A percentile compares a stretch with the other conserved stretches of the same genome.
These are phyloP conservation scores for Harrya chromipes DNA, from an alignment of 768 basidiomycete genomes.

Conservation along the genomic window DNA sequence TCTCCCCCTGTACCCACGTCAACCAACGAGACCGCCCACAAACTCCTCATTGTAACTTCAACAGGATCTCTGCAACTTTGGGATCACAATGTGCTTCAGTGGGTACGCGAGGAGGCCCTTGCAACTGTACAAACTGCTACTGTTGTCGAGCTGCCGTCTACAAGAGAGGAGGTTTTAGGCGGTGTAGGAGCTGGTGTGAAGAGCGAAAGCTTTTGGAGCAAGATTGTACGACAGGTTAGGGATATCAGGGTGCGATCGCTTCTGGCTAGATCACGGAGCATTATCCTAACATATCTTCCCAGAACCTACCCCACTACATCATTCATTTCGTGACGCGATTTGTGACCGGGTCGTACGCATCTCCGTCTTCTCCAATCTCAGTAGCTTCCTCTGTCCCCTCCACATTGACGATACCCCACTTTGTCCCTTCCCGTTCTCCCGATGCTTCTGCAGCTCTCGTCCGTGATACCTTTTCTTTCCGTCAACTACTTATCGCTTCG, in stretches of 20 bases:
- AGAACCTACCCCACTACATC: conserved; percentile 73
- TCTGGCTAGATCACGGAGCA: background rate
- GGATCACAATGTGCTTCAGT: conserved; percentile 56
- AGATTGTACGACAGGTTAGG: conserved; percentile 53
- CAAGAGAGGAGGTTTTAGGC: conserved; percentile 22
- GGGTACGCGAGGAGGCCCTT: conserved; percentile 82
- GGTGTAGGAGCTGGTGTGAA: conserved; percentile 1
- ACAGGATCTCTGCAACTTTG: conserved; percentile 78
- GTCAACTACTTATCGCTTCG: conserved; percentile 74
- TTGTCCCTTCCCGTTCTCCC: conserved; percentile 22
- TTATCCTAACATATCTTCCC: background rate
- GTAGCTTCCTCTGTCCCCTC: background rate
- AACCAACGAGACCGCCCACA: conserved; percentile 35
- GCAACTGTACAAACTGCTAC: conserved; percentile 59
- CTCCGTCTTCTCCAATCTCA: conserved; percentile 38
- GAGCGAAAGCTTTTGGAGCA: conserved; percentile 46
- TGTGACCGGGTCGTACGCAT: conserved; percentile 61
- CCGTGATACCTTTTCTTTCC: conserved; percentile 83
- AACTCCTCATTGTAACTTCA: conserved; percentile 59
- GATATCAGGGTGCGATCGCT: conserved; percentile 50
- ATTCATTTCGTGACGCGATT: conserved; percentile 68
- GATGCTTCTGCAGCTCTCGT: conserved; percentile 39
- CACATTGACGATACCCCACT: conserved; percentile 17
- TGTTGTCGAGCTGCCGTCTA: conserved; percentile 78
- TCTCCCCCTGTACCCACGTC: conserved; percentile 38